These are phyloP conservation scores for Rhodosporidiobolus odoratus DNA, from an alignment of 768 basidiomycete genomes.

Conservation along the genomic window DNA sequence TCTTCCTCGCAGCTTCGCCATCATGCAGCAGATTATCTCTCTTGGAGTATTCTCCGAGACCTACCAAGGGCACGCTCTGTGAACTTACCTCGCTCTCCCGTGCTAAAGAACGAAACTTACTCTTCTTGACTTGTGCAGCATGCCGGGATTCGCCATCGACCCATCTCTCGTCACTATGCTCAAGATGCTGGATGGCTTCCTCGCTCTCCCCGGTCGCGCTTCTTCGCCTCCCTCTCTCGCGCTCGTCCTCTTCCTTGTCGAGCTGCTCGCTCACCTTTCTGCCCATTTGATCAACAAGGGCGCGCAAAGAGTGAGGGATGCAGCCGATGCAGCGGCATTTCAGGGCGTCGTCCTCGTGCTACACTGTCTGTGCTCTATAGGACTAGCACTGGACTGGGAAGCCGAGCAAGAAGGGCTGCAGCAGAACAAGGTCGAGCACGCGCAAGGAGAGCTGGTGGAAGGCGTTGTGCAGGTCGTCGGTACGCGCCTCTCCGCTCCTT, in stretches of 20 bases:
- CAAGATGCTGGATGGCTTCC: constrained; percentile 37
- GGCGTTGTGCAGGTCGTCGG: constrained; percentile 3
- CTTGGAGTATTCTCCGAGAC: background rate
- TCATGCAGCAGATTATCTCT: constrained; percentile 24
- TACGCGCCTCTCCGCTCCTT: background rate
- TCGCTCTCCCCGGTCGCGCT: background rate
- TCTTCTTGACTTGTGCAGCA: background rate
- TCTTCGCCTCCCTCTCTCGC: background rate
- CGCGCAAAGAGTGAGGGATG: background rate
- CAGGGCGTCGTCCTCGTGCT: constrained; percentile 26
- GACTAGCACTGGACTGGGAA: constrained; percentile 5
- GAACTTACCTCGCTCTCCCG: background rate
- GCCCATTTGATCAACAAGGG: background rate
- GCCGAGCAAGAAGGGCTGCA: background rate
- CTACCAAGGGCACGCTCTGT: constrained; percentile 12
- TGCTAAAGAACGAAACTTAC: background rate
- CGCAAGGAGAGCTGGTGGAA: background rate
- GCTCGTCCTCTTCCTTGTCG: constrained; percentile 8
- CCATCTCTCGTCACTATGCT: constrained; percentile 26
- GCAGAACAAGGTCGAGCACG: background rate
- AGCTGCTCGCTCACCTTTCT: background rate
- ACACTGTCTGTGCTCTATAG: constrained; percentile 22
- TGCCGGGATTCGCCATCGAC: constrained; percentile 16
- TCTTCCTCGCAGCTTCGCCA: constrained; percentile 13
- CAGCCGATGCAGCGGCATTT: constrained; percentile 17